Evolutionary conservation across 345 rosid species (phyloP).

Genomic region (Rhodomyrtus tomentosa): DNA sequence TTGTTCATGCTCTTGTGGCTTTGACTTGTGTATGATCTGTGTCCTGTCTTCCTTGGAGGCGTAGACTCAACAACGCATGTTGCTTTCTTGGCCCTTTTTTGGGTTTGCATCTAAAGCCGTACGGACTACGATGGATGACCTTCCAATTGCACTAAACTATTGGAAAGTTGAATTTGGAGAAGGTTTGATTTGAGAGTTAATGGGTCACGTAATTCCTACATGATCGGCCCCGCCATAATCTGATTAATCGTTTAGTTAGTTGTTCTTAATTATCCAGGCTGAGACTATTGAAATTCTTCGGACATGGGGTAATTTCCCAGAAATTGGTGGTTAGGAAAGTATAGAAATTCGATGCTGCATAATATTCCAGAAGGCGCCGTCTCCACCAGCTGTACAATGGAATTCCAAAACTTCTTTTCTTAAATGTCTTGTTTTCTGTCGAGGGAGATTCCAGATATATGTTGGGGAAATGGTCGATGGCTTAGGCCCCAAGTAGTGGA

Average conservation of each 20-base stretch:
- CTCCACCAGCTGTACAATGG: not conserved
- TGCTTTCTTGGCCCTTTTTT: not conserved
- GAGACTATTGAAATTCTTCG: not conserved
- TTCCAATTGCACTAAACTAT: not conserved
- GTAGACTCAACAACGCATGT: not conserved
- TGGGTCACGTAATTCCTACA: not conserved
- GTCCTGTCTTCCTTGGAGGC: not conserved
- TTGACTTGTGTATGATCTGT: not conserved
- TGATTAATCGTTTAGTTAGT: not conserved
- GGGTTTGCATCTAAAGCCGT: not conserved
- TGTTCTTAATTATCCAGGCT: not conserved
- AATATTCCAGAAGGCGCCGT: not conserved
- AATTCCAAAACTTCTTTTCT: not conserved
- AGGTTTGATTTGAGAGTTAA: not conserved
- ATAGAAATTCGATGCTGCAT: not conserved
- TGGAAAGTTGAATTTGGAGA: not conserved
- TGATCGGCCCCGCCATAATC: not conserved
- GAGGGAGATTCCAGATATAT: not conserved
- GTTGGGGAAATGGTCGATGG: not conserved
- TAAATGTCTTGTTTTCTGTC: not conserved
- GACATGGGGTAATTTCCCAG: not conserved
- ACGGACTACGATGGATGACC: not conserved
- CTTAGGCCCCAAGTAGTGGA: not conserved
- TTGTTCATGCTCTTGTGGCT: not conserved
- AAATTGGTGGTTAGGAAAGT: not conserved